Evolutionary conservation across 805 yeast species (phyloP).

Genomic region (Jamesozyma lodderae): DNA sequence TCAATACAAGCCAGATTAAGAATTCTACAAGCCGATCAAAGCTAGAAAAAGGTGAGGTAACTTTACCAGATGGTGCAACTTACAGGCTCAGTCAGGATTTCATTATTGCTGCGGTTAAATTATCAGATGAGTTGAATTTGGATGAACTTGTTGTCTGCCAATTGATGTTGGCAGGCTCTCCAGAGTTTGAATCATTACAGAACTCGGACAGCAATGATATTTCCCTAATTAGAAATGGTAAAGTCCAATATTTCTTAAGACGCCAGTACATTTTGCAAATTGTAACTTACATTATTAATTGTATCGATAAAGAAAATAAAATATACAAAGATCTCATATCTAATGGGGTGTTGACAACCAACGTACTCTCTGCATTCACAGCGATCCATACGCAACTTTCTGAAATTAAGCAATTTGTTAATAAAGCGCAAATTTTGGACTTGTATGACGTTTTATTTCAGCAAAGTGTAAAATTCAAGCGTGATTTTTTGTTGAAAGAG

Average conservation of each 20-base stretch:
- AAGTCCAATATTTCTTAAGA: conserved; percentile 58
- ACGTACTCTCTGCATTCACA: conserved; percentile 46
- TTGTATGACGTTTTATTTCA: conserved; percentile 37
- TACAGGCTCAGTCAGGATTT: conserved; percentile 60
- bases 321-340: conserved; percentile 10
- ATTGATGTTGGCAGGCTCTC: conserved; percentile 37
- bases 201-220: conserved; percentile 10
- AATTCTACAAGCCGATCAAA: conserved; percentile 39
- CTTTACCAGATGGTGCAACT: conserved; percentile 38
- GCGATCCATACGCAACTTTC: conserved; percentile 48
- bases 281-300: conserved; percentile 34
- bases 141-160: conserved; percentile 76
- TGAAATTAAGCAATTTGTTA: conserved; percentile 43
- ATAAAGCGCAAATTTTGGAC: conserved; percentile 47
- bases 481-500: conserved; percentile 52
- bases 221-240: conserved; percentile 48
- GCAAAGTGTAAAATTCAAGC: conserved; percentile 45
- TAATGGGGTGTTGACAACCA: conserved; percentile 29
- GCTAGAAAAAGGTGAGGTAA: conserved; percentile 39
- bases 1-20: conserved; percentile 33
- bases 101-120: conserved; percentile 44
- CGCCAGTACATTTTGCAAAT: conserved; percentile 67
- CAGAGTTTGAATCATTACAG: conserved; percentile 12
- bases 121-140: conserved; percentile 58
- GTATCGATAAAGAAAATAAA: conserved; percentile 11